phyloP scores from a whole-genome alignment of 345 rosid genomes.

The Eucalyptus polybractea region DNA sequence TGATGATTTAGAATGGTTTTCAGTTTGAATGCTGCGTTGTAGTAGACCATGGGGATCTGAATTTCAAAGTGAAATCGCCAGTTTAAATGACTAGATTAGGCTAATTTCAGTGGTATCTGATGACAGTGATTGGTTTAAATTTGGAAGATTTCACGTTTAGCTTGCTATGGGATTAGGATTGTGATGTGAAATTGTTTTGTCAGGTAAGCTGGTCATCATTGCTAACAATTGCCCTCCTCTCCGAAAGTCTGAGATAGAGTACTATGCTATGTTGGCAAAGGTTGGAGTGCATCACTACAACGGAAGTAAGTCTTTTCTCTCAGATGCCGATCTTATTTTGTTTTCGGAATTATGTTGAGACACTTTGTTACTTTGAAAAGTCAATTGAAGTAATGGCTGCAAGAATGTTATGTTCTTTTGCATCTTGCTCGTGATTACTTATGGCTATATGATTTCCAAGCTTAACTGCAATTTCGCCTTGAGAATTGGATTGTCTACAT shows the following conservation, averaged over 20 bases:
- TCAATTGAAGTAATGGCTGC: not conserved
- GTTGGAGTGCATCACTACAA: slow-evolving; percentile 38
- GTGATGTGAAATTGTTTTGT: not conserved
- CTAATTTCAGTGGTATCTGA: not conserved
- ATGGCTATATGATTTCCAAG: not conserved
- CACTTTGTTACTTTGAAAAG: not conserved
- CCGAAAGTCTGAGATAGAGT: slow-evolving; percentile 33
- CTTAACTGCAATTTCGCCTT: not conserved
- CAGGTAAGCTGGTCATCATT: slow-evolving; percentile 23
- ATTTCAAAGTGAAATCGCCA: not conserved
- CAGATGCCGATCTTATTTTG: not conserved
- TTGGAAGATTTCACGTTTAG: not conserved
- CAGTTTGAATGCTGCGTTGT: not conserved
- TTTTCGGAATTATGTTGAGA: not conserved
- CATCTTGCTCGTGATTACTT: not conserved
- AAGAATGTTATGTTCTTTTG: not conserved
- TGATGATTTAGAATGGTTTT: not conserved
- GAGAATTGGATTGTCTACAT: too few relatives aligned
- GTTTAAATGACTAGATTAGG: not conserved
- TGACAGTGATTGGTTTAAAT: not conserved
- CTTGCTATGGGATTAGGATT: not conserved
- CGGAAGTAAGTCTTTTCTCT: slow-evolving; percentile 15
- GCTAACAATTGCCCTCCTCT: slow-evolving; percentile 34
- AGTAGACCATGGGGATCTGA: not conserved
- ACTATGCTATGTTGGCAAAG: slow-evolving; percentile 34